Base-by-base conservation (phyloP, 2,329 filamentous ascomycete species). In the Neurospora sp. region DNA sequence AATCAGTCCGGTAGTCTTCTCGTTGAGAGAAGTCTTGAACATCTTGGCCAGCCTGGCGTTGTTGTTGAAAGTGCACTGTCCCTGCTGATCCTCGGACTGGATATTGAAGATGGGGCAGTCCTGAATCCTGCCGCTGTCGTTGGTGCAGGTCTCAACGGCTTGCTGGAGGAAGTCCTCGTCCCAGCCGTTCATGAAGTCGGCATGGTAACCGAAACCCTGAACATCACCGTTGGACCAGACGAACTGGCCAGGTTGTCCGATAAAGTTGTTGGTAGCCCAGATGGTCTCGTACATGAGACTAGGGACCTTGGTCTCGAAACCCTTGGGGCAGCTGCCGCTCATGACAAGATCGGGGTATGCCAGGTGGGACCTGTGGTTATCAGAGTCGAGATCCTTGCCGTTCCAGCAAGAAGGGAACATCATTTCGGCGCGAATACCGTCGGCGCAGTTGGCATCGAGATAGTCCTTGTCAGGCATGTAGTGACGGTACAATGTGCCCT, bases 361-460 rank as follows among this genome's bases (percentile, higher is more conserved):
- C 72, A 97, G 86, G 78, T 97, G 88, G 73, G 81, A 82, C 78
- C 83, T 84, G 80, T 89, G 87, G 77, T 89, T 83, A 0, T 76
- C 70, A 9, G 84, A 84, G 74, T 87, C 85, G 5, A 82, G 70
- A 72, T 90, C 84, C 75, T 88, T 85, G 68, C 92, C 92, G 76
- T 96, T 92, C 91, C 93, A 96, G 86, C 93, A 97, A 1, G 90
- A 93, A 0, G 93, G 92, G 81, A 97, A 97, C 86, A 93, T 92
- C 71, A 96, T 81, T 80, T 97, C 93, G 66, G 95, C 83, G 66
- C 93, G 90, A 66, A 97, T 78, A 71, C 95, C 95, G 76, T 96
- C 86, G n/a, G 82, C 81, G 81, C 95, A 98, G 81, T 95, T 89
- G 69, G 85, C 85, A 77, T 97, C 93, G 42, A 97, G 84, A 78